A percentile compares a stretch with the other conserved stretches of the same genome.
phyloP scores from a whole-genome alignment of 2,329 filamentous ascomycete species.

The Monilinia vaccinii-corymbosi region DNA sequence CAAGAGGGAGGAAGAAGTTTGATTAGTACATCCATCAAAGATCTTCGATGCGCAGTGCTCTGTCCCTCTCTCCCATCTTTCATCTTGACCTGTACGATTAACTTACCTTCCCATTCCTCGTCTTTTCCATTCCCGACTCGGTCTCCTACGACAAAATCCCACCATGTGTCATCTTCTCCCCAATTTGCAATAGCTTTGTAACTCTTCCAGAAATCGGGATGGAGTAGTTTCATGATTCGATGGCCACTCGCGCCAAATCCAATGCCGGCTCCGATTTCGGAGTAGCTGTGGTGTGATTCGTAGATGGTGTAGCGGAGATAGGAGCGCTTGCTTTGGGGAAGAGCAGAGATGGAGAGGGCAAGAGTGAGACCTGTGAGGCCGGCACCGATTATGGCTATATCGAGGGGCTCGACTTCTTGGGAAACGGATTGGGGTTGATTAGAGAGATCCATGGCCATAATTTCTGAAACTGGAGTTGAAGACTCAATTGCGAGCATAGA shows the following conservation, averaged over 20 bases:
- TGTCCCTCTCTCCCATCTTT: slow-evolving; percentile 1
- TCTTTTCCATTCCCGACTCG: neutral
- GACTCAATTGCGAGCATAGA: neutral
- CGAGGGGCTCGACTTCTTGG: neutral
- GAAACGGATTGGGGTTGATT: neutral
- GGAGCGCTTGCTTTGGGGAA: neutral
- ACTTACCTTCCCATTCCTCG: neutral
- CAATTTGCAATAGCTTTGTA: neutral
- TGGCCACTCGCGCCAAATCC: neutral
- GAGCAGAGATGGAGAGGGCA: neutral
- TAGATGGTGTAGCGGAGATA: neutral
- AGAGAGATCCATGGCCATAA: neutral
- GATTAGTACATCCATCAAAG: neutral
- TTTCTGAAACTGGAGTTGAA: neutral
- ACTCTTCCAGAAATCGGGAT: neutral
- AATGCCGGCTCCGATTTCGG: neutral
- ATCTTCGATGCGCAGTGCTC: neutral
- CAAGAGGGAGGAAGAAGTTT: neutral
- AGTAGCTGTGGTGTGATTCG: neutral
- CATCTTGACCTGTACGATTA: neutral
- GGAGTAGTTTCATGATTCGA: neutral
- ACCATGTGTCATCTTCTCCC: neutral
- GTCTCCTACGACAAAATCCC: neutral
- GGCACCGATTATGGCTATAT: neutral
- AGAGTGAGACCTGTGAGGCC: neutral